Evolutionary conservation across 805 yeast genomes (phyloP), one percentile per base, ranked within the genome.

Genomic region (Diddensiella transvaalensis): DNA sequence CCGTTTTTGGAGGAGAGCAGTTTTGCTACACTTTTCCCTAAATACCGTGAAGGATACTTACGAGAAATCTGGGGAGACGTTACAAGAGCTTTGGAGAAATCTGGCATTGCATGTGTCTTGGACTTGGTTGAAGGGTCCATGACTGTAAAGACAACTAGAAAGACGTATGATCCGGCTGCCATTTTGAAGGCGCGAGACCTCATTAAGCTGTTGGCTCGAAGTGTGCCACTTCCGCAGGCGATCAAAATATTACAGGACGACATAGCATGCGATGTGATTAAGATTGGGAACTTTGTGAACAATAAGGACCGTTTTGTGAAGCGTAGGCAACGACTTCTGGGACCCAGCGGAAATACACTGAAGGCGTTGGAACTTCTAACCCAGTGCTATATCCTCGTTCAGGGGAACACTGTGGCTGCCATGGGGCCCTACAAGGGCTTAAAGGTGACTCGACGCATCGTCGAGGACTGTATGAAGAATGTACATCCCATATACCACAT

Each of bases 401-500:
- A 93, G 71, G 99, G 99, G 64, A 89, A 85, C 67, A 93, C 99
- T 2, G 99, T 93, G 3, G 80, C 96, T 47, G 91, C 84, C 10
- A 93, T 93, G 98, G 99, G 99, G 6, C 91, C 96, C 22, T 90
- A 72, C 71, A 88, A 85, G 64, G 98, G 98, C 4, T 73, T 93
- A 54, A 93, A 93, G 65, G 95, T 86, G 55, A 80, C 88, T 4
- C 80, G 98, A 68, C 79, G 98, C 63, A 89, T 93, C 29, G 96
- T 93, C 36, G 98, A 91, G 66, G 99, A 93, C 65, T 93, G 98
- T 69, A 93, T 93, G 99, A 81, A 77, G 63, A 93, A 93, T 60
- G 76, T 93, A 11, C 99, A 93, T 66, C 99, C 99, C n/a, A 91
- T 93, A 52, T 93, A 93, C 69, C 91, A 93, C 66, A 91, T 93